Percentiles rank a stretch among this genome's conserved stretches.
These are phyloP conservation scores for Phytophthora palmivora DNA, from an alignment of 352 stramenopile species.

Conservation along the genomic window DNA sequence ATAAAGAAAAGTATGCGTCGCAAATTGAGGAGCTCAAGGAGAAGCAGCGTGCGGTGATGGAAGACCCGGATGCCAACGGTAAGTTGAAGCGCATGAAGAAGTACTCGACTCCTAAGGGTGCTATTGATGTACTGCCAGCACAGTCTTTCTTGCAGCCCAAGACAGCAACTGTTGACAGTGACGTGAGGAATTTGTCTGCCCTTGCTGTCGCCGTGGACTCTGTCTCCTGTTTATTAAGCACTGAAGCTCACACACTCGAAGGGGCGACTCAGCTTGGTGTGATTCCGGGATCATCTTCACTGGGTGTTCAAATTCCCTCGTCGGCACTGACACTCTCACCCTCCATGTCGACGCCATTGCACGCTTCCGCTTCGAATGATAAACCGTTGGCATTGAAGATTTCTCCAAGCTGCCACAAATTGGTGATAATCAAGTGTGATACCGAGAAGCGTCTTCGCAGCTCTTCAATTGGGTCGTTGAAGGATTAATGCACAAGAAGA, in stretches of 20 bases:
- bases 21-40: conserved; percentile 72
- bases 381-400: conserved; percentile 31
- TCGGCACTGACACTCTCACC: neutral
- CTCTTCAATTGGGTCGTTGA: conserved; percentile 51
- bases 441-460: conserved; percentile 37
- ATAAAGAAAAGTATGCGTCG: conserved; percentile 55
- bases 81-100: conserved; percentile 77
- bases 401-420: conserved; percentile 61
- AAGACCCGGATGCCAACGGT: conserved; percentile 64
- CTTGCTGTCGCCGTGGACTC: conserved; percentile 29
- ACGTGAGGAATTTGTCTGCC: conserved; percentile 20
- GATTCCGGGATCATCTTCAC: conserved; percentile 3
- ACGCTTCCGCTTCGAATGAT: conserved; percentile 23
- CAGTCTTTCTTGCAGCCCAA: neutral
- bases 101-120: conserved; percentile 23
- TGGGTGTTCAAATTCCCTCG: conserved; percentile 35
- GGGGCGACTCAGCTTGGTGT: neutral
- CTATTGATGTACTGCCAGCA: conserved; percentile 9
- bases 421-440: conserved; percentile 41
- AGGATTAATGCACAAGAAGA: conserved; percentile 29
- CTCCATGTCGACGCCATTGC: conserved; percentile 43
- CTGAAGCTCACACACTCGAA: neutral
- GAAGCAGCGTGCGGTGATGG: conserved; percentile 73
- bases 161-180: conserved; percentile 1
- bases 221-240: conserved; percentile 3